These are phyloP conservation scores for Chytriomyces confervae DNA, from an alignment of 192 early-diverging fungal genomes.

Conservation along the genomic window DNA sequence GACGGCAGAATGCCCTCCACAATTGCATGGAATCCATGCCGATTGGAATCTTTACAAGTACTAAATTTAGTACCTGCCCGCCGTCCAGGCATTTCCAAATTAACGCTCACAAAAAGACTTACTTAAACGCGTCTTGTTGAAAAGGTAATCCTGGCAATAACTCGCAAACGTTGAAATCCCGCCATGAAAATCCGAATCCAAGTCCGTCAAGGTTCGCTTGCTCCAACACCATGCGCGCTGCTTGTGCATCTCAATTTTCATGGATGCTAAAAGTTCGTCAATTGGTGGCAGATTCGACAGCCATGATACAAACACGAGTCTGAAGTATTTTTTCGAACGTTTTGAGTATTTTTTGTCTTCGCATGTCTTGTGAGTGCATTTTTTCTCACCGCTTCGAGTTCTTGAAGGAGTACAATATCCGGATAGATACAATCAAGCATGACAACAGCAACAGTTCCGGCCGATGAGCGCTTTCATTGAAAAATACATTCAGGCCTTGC, in stretches of 20 bases:
- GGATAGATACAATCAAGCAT: constrained; percentile 22
- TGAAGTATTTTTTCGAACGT: background rate
- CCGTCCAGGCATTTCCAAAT: background rate
- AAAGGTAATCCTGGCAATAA: constrained; percentile 25
- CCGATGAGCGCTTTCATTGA: background rate
- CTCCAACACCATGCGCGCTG: background rate
- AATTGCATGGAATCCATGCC: constrained; percentile 11
- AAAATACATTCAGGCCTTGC: background rate
- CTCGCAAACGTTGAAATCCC: background rate
- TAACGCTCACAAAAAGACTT: background rate
- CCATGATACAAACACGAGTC: constrained; percentile 25
- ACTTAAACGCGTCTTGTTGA: constrained; percentile 26
- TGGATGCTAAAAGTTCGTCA: background rate
- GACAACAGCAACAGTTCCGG: constrained; percentile 8
- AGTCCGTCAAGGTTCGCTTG: constrained; percentile 11
- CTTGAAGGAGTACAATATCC: constrained; percentile 21
- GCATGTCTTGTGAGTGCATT: background rate
- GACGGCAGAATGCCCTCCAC: constrained; percentile 3
- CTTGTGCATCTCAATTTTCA: constrained; percentile 8
- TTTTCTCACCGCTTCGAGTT: background rate
- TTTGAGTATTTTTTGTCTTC: background rate
- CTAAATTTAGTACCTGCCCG: background rate
- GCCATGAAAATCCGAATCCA: constrained; percentile 16
- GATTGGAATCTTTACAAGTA: background rate
- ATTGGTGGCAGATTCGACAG: constrained; percentile 25